Evolutionary conservation across 805 yeast species (phyloP), one percentile per base, ranked within the genome.

Genomic region (Candida incommunis): DNA sequence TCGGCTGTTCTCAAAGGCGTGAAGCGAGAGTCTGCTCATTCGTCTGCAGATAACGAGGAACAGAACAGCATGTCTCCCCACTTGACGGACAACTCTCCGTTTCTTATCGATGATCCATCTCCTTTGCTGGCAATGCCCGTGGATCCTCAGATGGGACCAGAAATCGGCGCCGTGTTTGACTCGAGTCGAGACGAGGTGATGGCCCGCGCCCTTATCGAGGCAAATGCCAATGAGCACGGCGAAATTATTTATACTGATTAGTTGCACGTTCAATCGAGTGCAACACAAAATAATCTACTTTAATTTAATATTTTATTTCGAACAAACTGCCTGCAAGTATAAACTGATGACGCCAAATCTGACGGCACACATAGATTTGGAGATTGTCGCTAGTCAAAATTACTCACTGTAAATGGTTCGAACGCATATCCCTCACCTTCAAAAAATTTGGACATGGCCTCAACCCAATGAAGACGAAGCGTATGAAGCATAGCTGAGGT

Each of bases 401-500:
- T 25, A 9, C 13, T 9, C 27, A 25, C 27, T 9, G 27, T 25
- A 60, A 86, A 90, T 15, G 98, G 97, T 51, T 75, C 77, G 59
- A 85, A 92, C 4, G 87, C 78, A 52, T 78, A 71, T 47, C 99
- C 99, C 61, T 90, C 98, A 60, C 99, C 99, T 60, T 83, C 94
- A 57, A 92, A 92, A 62, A 83, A 94, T 67, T 92, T 92, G 48
- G 96, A 85, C 99, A 92, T 92, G 16, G 96, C 83, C 68, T 92
- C 99, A 46, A 92, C 98, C 99, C 99, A 92, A 63, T 92, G 98
- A 59, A 92, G 72, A 68, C 99, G 82, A 59, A 92, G 74, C 20
- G 96, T 82, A 66, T 92, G 99, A 58, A 92, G 74, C 98, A 92
- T 92, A 21, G 98, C 98, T 31, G 95, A 84, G 0, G 98, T 92